These are phyloP conservation scores for Miscanthus sacchariflorus DNA, from an alignment of 202 grass and related monocot species.

Conservation along the genomic window DNA sequence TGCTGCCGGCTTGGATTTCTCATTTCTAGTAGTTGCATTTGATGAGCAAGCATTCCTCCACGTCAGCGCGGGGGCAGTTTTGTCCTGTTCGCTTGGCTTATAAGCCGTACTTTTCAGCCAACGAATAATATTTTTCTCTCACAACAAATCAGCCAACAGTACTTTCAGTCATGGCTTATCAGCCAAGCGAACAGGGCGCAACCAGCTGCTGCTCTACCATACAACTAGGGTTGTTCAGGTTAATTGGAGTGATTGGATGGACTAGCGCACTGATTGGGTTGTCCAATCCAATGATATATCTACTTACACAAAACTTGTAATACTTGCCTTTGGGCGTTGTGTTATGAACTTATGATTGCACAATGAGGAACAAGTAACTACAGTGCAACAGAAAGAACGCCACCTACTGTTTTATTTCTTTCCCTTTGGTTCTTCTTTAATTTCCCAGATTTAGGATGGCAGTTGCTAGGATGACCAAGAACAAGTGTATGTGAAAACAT, in stretches of 20 bases:
- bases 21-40: constrained; percentile 4
- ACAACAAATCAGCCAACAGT: too few relatives aligned
- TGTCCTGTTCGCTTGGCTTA: not conserved
- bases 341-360: constrained; percentile 36
- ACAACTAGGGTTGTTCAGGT: constrained; percentile 26
- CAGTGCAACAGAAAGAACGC: not conserved
- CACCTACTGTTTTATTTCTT: not conserved
- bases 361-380: not conserved
- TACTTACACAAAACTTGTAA: not conserved
- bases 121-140: too few relatives aligned
- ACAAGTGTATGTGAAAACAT: not conserved
- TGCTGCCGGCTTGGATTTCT: constrained; percentile 10
- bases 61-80: constrained; percentile 1
- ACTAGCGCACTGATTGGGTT: constrained; percentile 37
- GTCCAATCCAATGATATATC: constrained; percentile 27
- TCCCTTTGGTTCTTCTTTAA: not conserved
- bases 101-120: too few relatives aligned
- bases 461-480: constrained; percentile 8
- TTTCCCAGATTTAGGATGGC: constrained; percentile 23
- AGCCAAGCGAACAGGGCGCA: too few relatives aligned
- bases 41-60: constrained; percentile 13
- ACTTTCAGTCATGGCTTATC: too few relatives aligned
- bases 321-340: constrained; percentile 25
- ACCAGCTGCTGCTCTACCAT: not conserved
- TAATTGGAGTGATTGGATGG: constrained; percentile 22